A percentile compares a stretch with the other conserved stretches of the same genome.
phyloP scores from a whole-genome alignment of 352 stramenopile species.

The Phytophthora fragariae region DNA sequence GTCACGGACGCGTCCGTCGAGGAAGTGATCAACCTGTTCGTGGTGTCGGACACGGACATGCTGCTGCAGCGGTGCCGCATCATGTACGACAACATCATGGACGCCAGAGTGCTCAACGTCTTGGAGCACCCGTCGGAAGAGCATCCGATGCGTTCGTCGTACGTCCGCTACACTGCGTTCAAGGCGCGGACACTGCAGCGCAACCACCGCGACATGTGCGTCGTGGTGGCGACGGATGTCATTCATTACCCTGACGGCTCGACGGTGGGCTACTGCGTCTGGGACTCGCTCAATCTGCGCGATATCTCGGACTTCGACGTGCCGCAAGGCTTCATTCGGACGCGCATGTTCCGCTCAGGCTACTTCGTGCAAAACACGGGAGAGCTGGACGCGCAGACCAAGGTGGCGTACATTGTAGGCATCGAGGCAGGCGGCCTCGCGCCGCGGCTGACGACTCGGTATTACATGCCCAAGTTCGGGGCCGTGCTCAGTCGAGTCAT shows the following conservation, averaged over 20 bases:
- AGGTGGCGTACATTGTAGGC: slow-evolving; percentile 50
- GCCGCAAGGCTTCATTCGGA: slow-evolving; percentile 43
- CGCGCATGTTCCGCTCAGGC: slow-evolving; percentile 51
- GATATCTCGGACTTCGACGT: slow-evolving; percentile 46
- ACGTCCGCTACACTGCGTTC: slow-evolving; percentile 57
- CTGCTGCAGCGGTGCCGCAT: slow-evolving; percentile 45
- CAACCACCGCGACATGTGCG: slow-evolving; percentile 54
- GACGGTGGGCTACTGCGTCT: slow-evolving; percentile 59
- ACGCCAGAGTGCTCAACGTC: slow-evolving; percentile 46
- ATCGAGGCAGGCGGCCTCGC: slow-evolving; percentile 50
- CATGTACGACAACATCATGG: slow-evolving; percentile 56
- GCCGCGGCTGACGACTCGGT: slow-evolving; percentile 42
- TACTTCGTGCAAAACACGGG: slow-evolving; percentile 53
- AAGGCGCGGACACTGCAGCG: slow-evolving; percentile 42
- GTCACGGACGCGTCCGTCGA: slow-evolving; percentile 40
- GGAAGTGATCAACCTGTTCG: slow-evolving; percentile 48
- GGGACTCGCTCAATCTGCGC: slow-evolving; percentile 53
- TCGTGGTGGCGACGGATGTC: slow-evolving; percentile 52
- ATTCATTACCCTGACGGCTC: slow-evolving; percentile 44
- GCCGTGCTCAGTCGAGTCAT: slow-evolving; percentile 49
- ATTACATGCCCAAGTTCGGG: slow-evolving; percentile 50
- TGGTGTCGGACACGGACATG: slow-evolving; percentile 47
- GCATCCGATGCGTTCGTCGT: slow-evolving; percentile 44
- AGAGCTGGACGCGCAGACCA: slow-evolving; percentile 33
- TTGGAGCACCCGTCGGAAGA: slow-evolving; percentile 44